phyloP scores from a whole-genome alignment of 768 basidiomycete genomes.

The Hygrocybe punicea region DNA sequence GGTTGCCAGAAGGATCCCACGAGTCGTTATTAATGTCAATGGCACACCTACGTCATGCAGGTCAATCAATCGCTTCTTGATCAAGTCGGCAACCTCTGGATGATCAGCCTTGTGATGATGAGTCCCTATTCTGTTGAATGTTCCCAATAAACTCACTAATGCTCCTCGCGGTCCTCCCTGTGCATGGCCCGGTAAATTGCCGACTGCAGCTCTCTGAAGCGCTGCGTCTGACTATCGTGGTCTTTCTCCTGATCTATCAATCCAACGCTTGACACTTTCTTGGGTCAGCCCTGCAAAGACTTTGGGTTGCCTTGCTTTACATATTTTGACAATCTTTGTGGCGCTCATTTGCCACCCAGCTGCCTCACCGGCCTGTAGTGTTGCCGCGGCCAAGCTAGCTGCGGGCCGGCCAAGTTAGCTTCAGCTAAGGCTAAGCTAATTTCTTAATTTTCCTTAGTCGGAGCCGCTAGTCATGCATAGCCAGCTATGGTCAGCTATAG shows the following conservation, averaged over 20 bases:
- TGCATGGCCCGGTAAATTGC: background rate
- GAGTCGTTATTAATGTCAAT: background rate
- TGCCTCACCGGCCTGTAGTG: background rate
- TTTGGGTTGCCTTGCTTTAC: slow-evolving; percentile 13
- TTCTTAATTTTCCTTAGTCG: no score
- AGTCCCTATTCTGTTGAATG: background rate
- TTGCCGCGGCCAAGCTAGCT: no score
- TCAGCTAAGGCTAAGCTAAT: no score
- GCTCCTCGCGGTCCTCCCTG: background rate
- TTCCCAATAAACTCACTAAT: background rate
- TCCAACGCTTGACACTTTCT: slow-evolving; percentile 24
- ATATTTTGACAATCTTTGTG: slow-evolving; percentile 13
- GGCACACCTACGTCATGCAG: background rate
- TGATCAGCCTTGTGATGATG: background rate
- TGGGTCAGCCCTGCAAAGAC: slow-evolving; percentile 15
- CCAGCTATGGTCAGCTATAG: no score
- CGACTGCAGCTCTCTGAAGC: background rate
- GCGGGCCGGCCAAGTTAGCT: no score
- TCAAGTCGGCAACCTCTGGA: background rate
- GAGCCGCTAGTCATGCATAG: no score
- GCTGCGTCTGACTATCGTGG: slow-evolving; percentile 15
- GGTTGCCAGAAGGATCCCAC: background rate
- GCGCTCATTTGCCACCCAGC: slow-evolving; percentile 15
- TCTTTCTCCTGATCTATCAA: slow-evolving; percentile 17
- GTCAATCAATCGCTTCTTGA: background rate